phyloP scores from a whole-genome alignment of 306 rosid species.

The Alnus glutinosa region DNA sequence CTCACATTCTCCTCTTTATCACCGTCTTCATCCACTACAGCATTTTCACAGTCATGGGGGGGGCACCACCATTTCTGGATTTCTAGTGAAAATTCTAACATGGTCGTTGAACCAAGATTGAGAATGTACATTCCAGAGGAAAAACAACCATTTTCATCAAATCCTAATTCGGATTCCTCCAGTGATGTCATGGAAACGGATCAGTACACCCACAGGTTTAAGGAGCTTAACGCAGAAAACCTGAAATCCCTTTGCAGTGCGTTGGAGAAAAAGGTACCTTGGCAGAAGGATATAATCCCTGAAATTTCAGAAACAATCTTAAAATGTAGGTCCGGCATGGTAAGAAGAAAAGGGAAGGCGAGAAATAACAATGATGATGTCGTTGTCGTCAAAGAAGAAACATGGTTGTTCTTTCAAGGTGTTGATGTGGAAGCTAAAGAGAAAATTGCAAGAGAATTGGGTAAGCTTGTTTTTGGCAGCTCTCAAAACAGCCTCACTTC shows the following conservation, averaged over 20 bases:
- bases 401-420: conserved; percentile 94
- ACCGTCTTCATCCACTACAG: conserved; percentile 71
- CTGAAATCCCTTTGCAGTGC: conserved; percentile 63
- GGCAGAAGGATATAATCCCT: conserved; percentile 73
- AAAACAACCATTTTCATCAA: conserved; percentile 37
- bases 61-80: conserved; percentile 47
- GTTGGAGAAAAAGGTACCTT: conserved; percentile 70
- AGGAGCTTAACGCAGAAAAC: conserved; percentile 65
- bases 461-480: conserved; percentile 56
- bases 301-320: conserved; percentile 70
- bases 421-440: conserved; percentile 65
- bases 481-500: conserved; percentile 55
- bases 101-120: conserved; percentile 45
- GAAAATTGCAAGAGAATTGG: conserved; percentile 75
- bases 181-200: conserved; percentile 68
- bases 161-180: conserved; percentile 60
- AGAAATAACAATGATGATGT: conserved; percentile 16
- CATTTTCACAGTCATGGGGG: conserved; percentile 45
- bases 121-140: conserved; percentile 51
- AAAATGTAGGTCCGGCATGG: conserved; percentile 75
- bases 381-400: conserved; percentile 61
- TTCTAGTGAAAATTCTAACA: conserved; percentile 26
- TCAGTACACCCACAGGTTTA: conserved; percentile 51
- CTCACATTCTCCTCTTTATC: conserved; percentile 60
- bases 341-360: conserved; percentile 58